A percentile compares a stretch with the other conserved stretches of the same genome.
Evolutionary conservation across 2,329 filamentous ascomycete genomes (phyloP).

Genomic region (Trichoderma cornu-damae): DNA sequence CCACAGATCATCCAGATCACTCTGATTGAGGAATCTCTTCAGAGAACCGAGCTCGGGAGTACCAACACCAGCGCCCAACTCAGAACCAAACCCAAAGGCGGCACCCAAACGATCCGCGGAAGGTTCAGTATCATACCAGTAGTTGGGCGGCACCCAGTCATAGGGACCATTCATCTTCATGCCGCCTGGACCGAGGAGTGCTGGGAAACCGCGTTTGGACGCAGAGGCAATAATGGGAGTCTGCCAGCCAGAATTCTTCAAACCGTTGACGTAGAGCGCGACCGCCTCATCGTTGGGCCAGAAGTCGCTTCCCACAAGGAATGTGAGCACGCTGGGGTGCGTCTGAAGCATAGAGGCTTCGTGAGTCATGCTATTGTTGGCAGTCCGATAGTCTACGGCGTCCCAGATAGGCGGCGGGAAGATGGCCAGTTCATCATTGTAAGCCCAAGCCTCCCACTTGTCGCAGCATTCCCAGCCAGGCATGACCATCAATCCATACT

Average conservation of each 20-base stretch:
- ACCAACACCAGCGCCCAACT: constrained; percentile 57
- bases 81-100: constrained; percentile 59
- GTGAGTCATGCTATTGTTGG: constrained; percentile 51
- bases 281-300: constrained; percentile 57
- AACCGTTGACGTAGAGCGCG: constrained; percentile 46
- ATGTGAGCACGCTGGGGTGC: constrained; percentile 55
- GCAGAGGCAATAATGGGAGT: constrained; percentile 55
- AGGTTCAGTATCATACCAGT: constrained; percentile 51
- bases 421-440: constrained; percentile 49
- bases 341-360: constrained; percentile 56
- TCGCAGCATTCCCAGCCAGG: constrained; percentile 63
- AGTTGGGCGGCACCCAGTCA: constrained; percentile 61
- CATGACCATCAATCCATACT: constrained; percentile 56
- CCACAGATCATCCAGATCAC: constrained; percentile 54
- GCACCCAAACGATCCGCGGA: constrained; percentile 43
- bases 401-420: constrained; percentile 41
- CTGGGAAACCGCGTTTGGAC: constrained; percentile 48
- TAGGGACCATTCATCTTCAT: constrained; percentile 65
- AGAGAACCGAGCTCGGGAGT: constrained; percentile 54
- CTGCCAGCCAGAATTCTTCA: constrained; percentile 50
- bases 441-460: constrained; percentile 61
- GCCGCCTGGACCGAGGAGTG: constrained; percentile 49
- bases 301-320: constrained; percentile 57
- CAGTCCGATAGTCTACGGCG: constrained; percentile 50
- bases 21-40: constrained; percentile 45